Evolutionary conservation across 345 rosid species (phyloP).

Genomic region (Linum tenue): DNA sequence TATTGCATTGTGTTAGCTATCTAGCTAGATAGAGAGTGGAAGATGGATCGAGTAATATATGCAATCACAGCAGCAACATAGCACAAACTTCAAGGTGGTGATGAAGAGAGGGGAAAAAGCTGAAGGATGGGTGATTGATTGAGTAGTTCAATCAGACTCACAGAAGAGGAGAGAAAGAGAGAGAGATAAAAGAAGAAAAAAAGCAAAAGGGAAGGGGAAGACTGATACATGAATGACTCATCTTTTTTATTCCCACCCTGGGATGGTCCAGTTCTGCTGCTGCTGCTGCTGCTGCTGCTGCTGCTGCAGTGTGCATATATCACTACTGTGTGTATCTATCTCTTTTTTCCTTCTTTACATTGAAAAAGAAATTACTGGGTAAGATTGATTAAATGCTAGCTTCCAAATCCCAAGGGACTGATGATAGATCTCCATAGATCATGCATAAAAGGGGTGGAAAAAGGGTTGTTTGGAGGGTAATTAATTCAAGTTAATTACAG

Average conservation of each 20-base stretch:
- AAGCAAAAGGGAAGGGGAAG: constrained; percentile 10
- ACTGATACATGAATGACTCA: constrained; percentile 21
- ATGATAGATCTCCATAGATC: background rate
- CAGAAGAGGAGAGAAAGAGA: constrained; percentile 17
- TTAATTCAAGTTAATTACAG: too few relatives aligned
- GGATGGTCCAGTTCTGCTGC: constrained; percentile 11
- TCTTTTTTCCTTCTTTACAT: constrained; percentile 13
- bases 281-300: too few relatives aligned
- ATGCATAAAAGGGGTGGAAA: constrained; percentile 12
- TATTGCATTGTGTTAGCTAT: background rate
- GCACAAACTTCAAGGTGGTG: constrained; percentile 40
- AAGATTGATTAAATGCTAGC: too few relatives aligned
- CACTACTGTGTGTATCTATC: background rate
- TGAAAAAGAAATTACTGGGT: background rate
- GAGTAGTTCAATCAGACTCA: constrained; percentile 57
- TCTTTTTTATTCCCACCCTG: constrained; percentile 6
- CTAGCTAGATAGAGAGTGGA: too few relatives aligned
- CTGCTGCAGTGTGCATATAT: too few relatives aligned
- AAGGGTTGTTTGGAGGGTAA: background rate
- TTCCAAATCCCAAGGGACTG: background rate
- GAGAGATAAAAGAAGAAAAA: constrained; percentile 16
- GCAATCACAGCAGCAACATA: background rate
- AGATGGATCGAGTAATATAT: background rate
- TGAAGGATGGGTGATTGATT: constrained; percentile 23
- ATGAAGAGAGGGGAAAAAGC: constrained; percentile 3